Percentiles rank a stretch among this genome's conserved stretches.
phyloP scores from a whole-genome alignment of 768 basidiomycete genomes.

The Pholiota molesta region DNA sequence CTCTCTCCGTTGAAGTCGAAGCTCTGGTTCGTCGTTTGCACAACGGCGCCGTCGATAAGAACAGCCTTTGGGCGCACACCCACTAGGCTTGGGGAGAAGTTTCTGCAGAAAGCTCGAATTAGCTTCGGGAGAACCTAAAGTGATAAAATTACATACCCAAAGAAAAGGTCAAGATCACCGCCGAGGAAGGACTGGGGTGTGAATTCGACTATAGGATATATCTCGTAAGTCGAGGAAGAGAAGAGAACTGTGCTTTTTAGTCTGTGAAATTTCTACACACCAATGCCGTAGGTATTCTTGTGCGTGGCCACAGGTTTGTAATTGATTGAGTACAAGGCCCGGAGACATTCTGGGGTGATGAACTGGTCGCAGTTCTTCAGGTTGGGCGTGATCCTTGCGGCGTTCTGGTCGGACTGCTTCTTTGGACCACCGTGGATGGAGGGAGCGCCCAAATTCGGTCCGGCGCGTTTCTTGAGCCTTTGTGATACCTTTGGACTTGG shows the following conservation, averaged over 20 bases:
- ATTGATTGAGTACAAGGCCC: conserved; percentile 41
- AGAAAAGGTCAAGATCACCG: conserved; percentile 49
- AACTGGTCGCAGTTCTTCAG: conserved; percentile 33
- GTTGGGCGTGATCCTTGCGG: conserved; percentile 24
- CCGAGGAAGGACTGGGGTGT: conserved; percentile 50
- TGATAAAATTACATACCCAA: conserved; percentile 18
- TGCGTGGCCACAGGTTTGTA: conserved; percentile 33
- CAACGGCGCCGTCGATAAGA: conserved; percentile 35
- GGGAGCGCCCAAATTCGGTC: conserved; percentile 15
- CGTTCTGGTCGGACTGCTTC: conserved; percentile 21
- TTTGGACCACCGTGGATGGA: conserved; percentile 22
- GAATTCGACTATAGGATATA: conserved; percentile 44
- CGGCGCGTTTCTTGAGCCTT: conserved; percentile 15
- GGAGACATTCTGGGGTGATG: conserved; percentile 43
- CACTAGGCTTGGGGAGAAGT: conserved; percentile 40
- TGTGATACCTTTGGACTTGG: conserved; percentile 20
- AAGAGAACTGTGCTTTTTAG: background rate
- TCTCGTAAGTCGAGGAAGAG: background rate
- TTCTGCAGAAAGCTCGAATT: conserved; percentile 19
- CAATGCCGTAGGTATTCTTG: conserved; percentile 44
- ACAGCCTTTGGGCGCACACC: conserved; percentile 37
- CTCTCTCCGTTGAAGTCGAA: conserved; percentile 58
- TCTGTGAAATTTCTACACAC: conserved; percentile 21
- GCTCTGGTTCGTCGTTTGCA: conserved; percentile 43
- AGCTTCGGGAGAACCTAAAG: background rate